phyloP scores from a whole-genome alignment of 495 filamentous ascomycete genomes.

The Aspergillus funiculosus region DNA sequence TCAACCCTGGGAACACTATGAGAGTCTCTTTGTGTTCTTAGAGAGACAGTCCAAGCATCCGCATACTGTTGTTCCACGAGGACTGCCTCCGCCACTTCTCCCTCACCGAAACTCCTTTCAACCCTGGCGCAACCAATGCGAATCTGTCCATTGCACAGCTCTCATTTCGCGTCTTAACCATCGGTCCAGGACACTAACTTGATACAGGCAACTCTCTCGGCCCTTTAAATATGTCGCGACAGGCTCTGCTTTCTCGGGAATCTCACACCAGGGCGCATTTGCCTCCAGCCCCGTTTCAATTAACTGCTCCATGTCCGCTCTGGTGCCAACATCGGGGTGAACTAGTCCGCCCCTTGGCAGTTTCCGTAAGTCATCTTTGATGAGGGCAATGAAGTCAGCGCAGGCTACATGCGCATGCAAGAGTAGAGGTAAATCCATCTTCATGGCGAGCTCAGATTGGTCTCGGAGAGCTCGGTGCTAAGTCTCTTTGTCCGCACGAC shows the following conservation, averaged over 20 bases:
- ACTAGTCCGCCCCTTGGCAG: slow-evolving; percentile 25
- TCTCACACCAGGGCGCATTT: slow-evolving; percentile 33
- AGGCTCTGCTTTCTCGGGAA: slow-evolving; percentile 18
- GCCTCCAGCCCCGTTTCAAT: slow-evolving; percentile 30
- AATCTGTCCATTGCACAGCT: slow-evolving; percentile 30
- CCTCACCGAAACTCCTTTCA: slow-evolving; percentile 24
- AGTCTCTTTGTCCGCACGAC: slow-evolving; percentile 25
- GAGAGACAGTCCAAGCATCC: slow-evolving; percentile 26
- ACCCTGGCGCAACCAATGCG: slow-evolving; percentile 26
- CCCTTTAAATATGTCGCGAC: slow-evolving; percentile 18
- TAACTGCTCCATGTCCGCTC: slow-evolving; percentile 24
- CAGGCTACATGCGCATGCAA: slow-evolving; percentile 27
- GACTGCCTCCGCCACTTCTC: slow-evolving; percentile 23
- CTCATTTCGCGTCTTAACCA: slow-evolving; percentile 31
- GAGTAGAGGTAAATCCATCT: slow-evolving; percentile 26
- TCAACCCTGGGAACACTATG: too few relatives aligned
- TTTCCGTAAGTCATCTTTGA: slow-evolving; percentile 18
- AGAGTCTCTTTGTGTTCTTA: too few relatives aligned
- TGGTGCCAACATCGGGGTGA: slow-evolving; percentile 29
- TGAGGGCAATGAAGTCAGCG: slow-evolving; percentile 26
- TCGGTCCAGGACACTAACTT: slow-evolving; percentile 27
- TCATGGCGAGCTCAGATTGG: slow-evolving; percentile 23
- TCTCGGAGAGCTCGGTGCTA: slow-evolving; percentile 27
- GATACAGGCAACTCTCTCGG: slow-evolving; percentile 22
- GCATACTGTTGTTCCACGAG: slow-evolving; percentile 30